Evolutionary conservation across 257 asterid species (phyloP), one percentile per base, ranked within the genome.

Genomic region (Capsicum baccatum): DNA sequence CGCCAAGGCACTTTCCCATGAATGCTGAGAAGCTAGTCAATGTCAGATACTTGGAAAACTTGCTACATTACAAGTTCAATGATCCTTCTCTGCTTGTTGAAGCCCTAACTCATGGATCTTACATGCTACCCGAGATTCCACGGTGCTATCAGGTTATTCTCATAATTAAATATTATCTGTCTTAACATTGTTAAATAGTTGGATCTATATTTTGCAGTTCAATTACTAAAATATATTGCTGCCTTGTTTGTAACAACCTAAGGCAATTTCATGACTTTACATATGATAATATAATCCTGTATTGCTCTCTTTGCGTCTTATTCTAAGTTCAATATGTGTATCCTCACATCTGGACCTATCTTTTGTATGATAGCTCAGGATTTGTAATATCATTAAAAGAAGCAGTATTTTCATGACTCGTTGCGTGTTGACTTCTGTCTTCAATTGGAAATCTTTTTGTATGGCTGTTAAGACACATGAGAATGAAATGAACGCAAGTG

Each of bases 101-200:
- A 84, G 99, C 99, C 3, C 85, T 96, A 13, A 92, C 97, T 5
- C 99, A 96, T 52, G 98, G 99, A 4, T 96, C 99, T n/a, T 93
- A 90, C 86, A 94, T 96, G 97, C 88, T 93, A 12, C 94, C 95
- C 0, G 97, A 94, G 84, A 89, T 96, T 84, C 98, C 99, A 0
- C 89, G 90, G 66, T 93, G 99, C 90, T 96, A 93, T 83, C 99
- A 96, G 98, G 99, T 95, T 64, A 21, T 10, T 11, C 21, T 7
- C 76, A 3, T 15, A 16, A 21, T 9, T 6, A n/a, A 8, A 47
- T 9, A 50, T 17, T 47, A 52, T 52, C 64, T 17, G 13, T 76
- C 52, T 81, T 84, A 71, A 59, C 15, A 37, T 39, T 26, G 4
- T 21, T 1, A 26, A 13, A 1, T 52, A 52, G 48, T 26, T 76